phyloP scores from a whole-genome alignment of 176 grass and related monocot species.

The Aegilops bicornis region DNA sequence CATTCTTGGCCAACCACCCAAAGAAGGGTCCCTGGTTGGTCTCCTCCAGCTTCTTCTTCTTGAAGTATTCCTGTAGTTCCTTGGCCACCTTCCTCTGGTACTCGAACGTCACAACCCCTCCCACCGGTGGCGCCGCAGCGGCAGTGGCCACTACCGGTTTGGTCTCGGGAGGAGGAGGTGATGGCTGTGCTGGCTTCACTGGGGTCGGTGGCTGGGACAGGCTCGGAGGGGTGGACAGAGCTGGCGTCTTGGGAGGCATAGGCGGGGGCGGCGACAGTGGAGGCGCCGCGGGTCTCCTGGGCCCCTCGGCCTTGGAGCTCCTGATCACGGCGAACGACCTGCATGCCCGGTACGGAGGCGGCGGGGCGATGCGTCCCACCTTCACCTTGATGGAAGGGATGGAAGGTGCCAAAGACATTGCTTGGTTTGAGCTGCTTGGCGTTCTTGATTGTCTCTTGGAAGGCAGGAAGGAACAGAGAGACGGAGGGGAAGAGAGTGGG shows the following conservation, averaged over 20 bases:
- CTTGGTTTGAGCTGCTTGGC: neutral
- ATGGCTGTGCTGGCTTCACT: slow-evolving; percentile 27
- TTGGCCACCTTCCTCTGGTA: slow-evolving; percentile 98
- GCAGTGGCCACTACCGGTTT: slow-evolving; percentile 20
- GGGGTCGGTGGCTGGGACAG: slow-evolving; percentile 58
- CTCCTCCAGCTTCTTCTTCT: slow-evolving; percentile 94
- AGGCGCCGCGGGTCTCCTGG: slow-evolving; percentile 79
- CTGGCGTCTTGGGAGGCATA: slow-evolving; percentile 42
- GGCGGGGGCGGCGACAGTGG: slow-evolving; percentile 70
- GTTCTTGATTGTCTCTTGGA: slow-evolving; percentile 2
- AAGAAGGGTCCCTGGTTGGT: slow-evolving; percentile 78
- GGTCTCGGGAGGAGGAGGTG: slow-evolving; percentile 29
- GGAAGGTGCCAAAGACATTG: slow-evolving; percentile 83
- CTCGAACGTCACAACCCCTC: slow-evolving; percentile 74
- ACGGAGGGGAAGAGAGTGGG: neutral
- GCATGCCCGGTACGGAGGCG: slow-evolving; percentile 30
- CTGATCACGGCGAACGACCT: slow-evolving; percentile 51
- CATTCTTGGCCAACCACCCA: slow-evolving; percentile 85
- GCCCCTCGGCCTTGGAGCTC: slow-evolving; percentile 81
- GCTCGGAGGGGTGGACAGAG: slow-evolving; percentile 49
- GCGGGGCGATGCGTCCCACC: slow-evolving; percentile 31
- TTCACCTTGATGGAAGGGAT: slow-evolving; percentile 93
- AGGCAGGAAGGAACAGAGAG: neutral
- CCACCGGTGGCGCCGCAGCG: slow-evolving; percentile 6
- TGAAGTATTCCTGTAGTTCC: slow-evolving; percentile 98